A percentile compares a stretch with the other conserved stretches of the same genome.
phyloP scores from a whole-genome alignment of 306 rosid genomes.

The Sindora glabra region DNA sequence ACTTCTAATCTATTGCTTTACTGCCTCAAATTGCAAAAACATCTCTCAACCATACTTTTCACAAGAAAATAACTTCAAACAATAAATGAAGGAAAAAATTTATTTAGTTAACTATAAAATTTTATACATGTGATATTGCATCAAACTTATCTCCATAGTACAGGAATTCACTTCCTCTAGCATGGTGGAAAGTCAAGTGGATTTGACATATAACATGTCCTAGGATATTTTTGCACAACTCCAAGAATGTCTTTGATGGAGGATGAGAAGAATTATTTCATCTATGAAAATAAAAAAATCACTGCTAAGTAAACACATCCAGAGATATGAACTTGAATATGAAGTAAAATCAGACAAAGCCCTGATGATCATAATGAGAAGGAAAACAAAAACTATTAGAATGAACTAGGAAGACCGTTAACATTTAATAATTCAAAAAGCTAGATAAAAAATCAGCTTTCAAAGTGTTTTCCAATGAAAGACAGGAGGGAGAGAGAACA shows the following conservation, averaged over 20 bases:
- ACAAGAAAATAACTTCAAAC: not conserved
- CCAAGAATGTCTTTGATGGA: too few species aligned
- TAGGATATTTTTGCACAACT: not conserved
- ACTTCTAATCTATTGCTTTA: conserved; percentile 1
- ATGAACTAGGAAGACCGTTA: too few species aligned
- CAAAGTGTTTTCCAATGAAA: too few species aligned
- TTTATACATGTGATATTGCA: not conserved
- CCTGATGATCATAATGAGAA: not conserved
- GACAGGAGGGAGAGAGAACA: not conserved
- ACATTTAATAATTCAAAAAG: not conserved
- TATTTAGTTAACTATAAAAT: not conserved
- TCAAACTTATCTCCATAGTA: not conserved
- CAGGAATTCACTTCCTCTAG: not conserved
- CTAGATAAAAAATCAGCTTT: not conserved
- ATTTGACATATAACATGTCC: not conserved
- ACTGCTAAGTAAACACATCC: too few species aligned
- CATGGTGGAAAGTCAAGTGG: not conserved
- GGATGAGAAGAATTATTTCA: too few species aligned
- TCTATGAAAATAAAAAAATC: too few species aligned
- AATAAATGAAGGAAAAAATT: not conserved
- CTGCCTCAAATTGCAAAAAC: not conserved
- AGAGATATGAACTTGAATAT: too few species aligned
- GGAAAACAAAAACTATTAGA: not conserved
- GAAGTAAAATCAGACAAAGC: not conserved
- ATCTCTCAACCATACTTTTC: not conserved